Evolutionary conservation across 768 basidiomycete species (phyloP).

Genomic region (Mycena amicta): DNA sequence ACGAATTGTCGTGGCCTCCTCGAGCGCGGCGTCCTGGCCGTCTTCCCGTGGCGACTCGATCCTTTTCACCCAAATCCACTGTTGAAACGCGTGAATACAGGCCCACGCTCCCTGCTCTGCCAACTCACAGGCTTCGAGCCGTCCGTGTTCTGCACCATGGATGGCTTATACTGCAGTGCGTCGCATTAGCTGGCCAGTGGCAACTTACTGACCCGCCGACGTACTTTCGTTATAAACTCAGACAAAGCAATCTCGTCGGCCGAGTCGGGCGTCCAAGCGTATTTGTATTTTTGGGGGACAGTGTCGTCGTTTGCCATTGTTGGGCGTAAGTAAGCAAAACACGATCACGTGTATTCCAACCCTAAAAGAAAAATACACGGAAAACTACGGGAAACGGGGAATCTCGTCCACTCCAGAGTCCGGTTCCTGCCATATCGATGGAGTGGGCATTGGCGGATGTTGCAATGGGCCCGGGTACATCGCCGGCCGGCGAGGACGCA

Average conservation of each 20-base stretch:
- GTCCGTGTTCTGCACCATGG: conserved; percentile 72
- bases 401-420: too few species aligned
- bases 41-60: conserved; percentile 26
- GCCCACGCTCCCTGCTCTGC: too few species aligned
- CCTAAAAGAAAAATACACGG: too few species aligned
- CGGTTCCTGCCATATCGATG: too few species aligned
- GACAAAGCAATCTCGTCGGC: conserved; percentile 43
- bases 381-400: too few species aligned
- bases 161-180: conserved; percentile 71
- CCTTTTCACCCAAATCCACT: conserved; percentile 72
- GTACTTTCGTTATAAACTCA: conserved; percentile 60
- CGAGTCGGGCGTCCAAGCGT: conserved; percentile 49
- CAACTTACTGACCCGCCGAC: conserved; percentile 11
- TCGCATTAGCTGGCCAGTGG: background rate
- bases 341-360: background rate
- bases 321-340: background rate
- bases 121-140: conserved; percentile 69
- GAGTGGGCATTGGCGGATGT: too few species aligned
- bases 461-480: too few species aligned
- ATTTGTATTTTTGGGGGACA: conserved; percentile 45
- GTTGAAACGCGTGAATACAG: too few species aligned
- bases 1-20: conserved; percentile 53
- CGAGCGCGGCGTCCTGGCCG: conserved; percentile 35
- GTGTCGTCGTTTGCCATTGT: conserved; percentile 40
- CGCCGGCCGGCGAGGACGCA: too few species aligned